Evolutionary conservation across 1,284 basidiomycete genomes (phyloP).

Genomic region (Sanghuangporus baumii): DNA sequence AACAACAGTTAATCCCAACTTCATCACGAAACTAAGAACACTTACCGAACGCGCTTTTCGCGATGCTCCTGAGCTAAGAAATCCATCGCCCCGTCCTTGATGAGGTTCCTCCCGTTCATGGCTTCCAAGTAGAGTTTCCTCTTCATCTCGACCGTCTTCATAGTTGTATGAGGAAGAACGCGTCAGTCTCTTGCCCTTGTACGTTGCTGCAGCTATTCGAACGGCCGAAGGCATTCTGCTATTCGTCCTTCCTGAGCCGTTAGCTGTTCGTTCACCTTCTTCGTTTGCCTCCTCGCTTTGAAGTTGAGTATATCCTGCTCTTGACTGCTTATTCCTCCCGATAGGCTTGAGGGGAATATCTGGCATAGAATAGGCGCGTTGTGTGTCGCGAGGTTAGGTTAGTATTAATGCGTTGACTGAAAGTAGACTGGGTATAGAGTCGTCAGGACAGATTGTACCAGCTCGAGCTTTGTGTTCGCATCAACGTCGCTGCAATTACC

Average conservation of each 20-base stretch:
- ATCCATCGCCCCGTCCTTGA: conserved; percentile 9
- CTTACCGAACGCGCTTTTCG: conserved; percentile 6
- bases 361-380: conserved; percentile 12
- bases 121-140: conserved; percentile 20
- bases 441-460: neutral
- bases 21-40: neutral
- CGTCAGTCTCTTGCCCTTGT: conserved; percentile 18
- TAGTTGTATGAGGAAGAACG: conserved; percentile 14
- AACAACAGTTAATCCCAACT: neutral
- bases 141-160: conserved; percentile 21
- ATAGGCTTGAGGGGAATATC: conserved; percentile 17
- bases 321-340: conserved; percentile 7
- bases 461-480: too few species aligned
- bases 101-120: conserved; percentile 16
- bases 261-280: neutral
- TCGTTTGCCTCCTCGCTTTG: neutral
- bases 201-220: conserved; percentile 13
- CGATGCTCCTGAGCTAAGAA: neutral
- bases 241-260: neutral
- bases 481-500: neutral
- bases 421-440: neutral
- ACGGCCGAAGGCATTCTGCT: conserved; percentile 8
- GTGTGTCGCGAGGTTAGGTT: neutral
- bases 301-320: conserved; percentile 14
- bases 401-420: neutral